A percentile compares a stretch with the other conserved stretches of the same genome.
Evolutionary conservation across 306 rosid genomes (phyloP).

Genomic region (Rubus parviflorus): DNA sequence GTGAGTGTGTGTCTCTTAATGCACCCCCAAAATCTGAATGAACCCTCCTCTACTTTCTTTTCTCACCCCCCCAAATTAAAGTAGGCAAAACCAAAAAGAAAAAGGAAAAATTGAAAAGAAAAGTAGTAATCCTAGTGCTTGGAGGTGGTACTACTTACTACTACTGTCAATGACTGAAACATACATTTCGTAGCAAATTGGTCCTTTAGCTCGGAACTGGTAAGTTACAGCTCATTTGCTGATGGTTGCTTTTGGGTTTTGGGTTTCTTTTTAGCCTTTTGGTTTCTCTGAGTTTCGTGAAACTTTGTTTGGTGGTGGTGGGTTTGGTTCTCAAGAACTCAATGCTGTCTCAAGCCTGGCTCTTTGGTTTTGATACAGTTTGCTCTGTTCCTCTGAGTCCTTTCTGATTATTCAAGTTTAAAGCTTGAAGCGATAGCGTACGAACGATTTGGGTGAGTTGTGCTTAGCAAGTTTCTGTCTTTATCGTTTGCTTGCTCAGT

Average conservation of each 20-base stretch:
- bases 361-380: conserved; percentile 33
- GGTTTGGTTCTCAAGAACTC: conserved; percentile 24
- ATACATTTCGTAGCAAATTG: conserved; percentile 40
- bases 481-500: conserved; percentile 18
- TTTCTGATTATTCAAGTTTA: conserved; percentile 22
- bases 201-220: conserved; percentile 26
- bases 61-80: conserved; percentile 1
- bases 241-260: conserved; percentile 18
- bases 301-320: conserved; percentile 23
- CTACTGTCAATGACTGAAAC: not conserved
- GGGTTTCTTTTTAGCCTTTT: conserved; percentile 28
- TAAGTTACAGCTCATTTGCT: conserved; percentile 23
- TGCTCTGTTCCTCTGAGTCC: conserved; percentile 28
- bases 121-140: not conserved
- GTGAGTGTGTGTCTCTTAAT: conserved; percentile 9
- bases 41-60: conserved; percentile 32
- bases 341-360: conserved; percentile 19
- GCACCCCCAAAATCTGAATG: conserved; percentile 43
- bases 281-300: conserved; percentile 29
- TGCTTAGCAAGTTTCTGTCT: conserved; percentile 12
- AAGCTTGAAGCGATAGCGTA: conserved; percentile 2
- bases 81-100: not conserved
- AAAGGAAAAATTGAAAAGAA: not conserved
- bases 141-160: not conserved
- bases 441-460: conserved; percentile 31